Percentiles rank a stretch among this genome's conserved stretches.
Evolutionary conservation across 768 basidiomycete genomes (phyloP).

Genomic region (Mycena chlorophos): DNA sequence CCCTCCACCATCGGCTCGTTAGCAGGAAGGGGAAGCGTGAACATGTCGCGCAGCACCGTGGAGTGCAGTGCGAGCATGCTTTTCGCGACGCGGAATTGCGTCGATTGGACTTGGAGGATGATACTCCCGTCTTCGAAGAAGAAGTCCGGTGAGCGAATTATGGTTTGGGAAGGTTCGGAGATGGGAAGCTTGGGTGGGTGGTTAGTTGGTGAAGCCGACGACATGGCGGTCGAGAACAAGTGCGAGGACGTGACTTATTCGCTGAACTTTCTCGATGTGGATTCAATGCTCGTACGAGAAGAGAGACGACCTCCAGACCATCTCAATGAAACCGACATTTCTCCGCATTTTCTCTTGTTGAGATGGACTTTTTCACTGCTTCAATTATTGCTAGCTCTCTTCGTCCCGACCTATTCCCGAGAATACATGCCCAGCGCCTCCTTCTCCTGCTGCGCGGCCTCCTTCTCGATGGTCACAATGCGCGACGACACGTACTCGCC

Average conservation of each 20-base stretch:
- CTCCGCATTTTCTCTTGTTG: no score
- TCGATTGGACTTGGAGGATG: slow-evolving; percentile 11
- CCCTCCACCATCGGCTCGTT: slow-evolving; percentile 14
- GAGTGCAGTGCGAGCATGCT: slow-evolving; percentile 18
- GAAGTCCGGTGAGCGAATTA: slow-evolving; percentile 1
- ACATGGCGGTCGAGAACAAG: neutral
- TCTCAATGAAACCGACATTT: no score
- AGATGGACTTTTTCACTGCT: no score
- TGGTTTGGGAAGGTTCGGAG: neutral
- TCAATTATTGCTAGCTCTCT: no score
- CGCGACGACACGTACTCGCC: slow-evolving; percentile 73
- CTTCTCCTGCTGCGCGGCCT: slow-evolving; percentile 89
- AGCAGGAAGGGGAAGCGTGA: slow-evolving; percentile 13
- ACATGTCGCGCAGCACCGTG: slow-evolving; percentile 20
- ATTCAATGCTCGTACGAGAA: no score
- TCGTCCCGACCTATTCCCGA: no score
- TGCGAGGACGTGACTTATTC: no score
- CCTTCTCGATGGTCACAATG: slow-evolving; percentile 82
- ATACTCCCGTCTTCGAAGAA: slow-evolving; percentile 12
- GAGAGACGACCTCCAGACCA: no score
- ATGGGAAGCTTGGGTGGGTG: neutral
- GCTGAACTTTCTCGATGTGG: no score
- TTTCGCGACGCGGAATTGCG: neutral
- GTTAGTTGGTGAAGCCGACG: no score
- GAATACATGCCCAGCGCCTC: slow-evolving; percentile 89